Conservation (phyloP, 768 basidiomycete genomes). For the Podaxis mareebaensis region DNA sequence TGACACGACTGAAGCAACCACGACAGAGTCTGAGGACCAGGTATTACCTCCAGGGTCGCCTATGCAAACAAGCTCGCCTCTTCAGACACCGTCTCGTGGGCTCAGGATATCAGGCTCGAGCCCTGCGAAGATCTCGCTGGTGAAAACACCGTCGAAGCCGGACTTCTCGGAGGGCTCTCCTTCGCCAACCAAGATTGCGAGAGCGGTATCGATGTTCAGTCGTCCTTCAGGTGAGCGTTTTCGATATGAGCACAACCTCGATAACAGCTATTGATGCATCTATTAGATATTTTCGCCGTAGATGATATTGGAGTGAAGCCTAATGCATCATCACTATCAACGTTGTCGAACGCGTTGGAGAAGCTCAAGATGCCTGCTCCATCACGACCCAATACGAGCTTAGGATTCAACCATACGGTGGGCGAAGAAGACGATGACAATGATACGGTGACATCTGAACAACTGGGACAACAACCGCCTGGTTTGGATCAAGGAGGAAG, state of each 20-base stretch:
- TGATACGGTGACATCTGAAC: constrained; percentile 15
- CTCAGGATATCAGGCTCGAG: constrained; percentile 21
- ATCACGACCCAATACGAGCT: constrained; percentile 63
- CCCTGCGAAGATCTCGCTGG: constrained; percentile 23
- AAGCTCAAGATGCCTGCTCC: constrained; percentile 70
- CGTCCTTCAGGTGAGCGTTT: constrained; percentile 16
- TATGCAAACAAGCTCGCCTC: constrained; percentile 33
- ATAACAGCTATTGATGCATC: constrained; percentile 11
- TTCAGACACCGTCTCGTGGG: constrained; percentile 14
- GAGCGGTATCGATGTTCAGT: constrained; percentile 19
- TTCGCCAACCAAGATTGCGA: constrained; percentile 20
- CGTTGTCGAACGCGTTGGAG: constrained; percentile 66
- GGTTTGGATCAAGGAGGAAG: constrained; percentile 15
- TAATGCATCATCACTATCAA: constrained; percentile 53
- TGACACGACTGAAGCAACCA: not conserved
- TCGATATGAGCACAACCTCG: not conserved
- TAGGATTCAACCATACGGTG: constrained; percentile 58
- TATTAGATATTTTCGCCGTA: constrained; percentile 19
- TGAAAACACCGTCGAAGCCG: constrained; percentile 27
- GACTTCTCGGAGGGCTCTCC: constrained; percentile 21
- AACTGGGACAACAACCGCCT: constrained; percentile 21
- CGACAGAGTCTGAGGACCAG: constrained; percentile 15
- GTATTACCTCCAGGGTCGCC: constrained; percentile 31
- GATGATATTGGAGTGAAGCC: constrained; percentile 25
- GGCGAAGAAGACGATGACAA: constrained; percentile 30